These are phyloP conservation scores for Jackrogersella minutella DNA, from an alignment of 495 filamentous ascomycete genomes.

Conservation along the genomic window DNA sequence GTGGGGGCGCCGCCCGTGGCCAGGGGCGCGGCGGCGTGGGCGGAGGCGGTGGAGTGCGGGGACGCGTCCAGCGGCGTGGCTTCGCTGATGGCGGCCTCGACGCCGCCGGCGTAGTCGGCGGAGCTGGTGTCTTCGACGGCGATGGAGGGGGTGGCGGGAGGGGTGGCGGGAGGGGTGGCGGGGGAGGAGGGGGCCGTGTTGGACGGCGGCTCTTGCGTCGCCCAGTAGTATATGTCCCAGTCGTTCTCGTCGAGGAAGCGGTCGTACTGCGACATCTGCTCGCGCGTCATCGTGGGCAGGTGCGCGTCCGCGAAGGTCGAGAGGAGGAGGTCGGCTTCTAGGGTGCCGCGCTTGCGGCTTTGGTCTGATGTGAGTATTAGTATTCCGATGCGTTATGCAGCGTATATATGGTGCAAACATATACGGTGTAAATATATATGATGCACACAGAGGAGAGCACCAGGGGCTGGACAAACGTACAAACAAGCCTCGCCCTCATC, in stretches of 20 bases:
- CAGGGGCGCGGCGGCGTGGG: not conserved
- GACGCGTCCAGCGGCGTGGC: slow-evolving; percentile 11
- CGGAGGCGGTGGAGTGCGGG: not conserved
- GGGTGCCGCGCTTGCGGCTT: slow-evolving; percentile 93
- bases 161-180: slow-evolving; percentile 2
- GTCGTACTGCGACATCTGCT: slow-evolving; percentile 86
- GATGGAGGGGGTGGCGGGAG: slow-evolving; percentile 54
- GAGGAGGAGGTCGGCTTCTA: slow-evolving; percentile 93
- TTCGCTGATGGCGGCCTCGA: slow-evolving; percentile 45
- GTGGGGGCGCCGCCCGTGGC: slow-evolving; percentile 33
- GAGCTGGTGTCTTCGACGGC: slow-evolving; percentile 46
- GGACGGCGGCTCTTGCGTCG: slow-evolving; percentile 81
- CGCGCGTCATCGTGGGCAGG: slow-evolving; percentile 72
- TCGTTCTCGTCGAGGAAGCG: slow-evolving; percentile 97
- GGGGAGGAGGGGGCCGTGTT: slow-evolving; percentile 42
- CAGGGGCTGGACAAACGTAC: slow-evolving; percentile 59
- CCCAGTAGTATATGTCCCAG: slow-evolving; percentile 99
- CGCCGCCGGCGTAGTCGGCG: slow-evolving; percentile 46
- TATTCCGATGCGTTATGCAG: not conserved
- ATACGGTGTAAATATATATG: not conserved
- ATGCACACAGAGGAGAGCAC: not conserved
- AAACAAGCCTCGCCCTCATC: slow-evolving; percentile 88
- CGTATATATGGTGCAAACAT: not conserved
- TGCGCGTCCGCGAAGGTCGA: slow-evolving; percentile 91
- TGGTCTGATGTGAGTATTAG: slow-evolving; percentile 70